phyloP scores from a whole-genome alignment of 192 early-diverging fungal species.

The Dispira simplex region DNA sequence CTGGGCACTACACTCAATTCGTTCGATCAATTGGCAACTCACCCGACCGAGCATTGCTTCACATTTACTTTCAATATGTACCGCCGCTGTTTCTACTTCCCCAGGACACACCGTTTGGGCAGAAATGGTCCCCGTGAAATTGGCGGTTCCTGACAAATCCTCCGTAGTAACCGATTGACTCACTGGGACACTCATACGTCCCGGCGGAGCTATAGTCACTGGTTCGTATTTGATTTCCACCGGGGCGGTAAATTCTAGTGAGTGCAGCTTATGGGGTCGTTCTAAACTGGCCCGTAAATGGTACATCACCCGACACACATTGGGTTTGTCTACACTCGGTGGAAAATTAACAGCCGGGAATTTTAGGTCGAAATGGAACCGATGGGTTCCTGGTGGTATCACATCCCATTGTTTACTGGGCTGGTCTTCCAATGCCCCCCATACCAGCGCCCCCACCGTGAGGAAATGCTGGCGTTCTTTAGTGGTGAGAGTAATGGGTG shows the following conservation, averaged over 20 bases:
- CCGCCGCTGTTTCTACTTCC: slow-evolving; percentile 1
- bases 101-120: neutral
- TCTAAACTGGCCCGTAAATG: neutral
- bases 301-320: neutral
- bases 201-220: neutral
- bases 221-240: neutral
- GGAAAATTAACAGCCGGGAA: slow-evolving; percentile 9
- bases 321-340: slow-evolving; percentile 2
- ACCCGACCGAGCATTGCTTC: neutral
- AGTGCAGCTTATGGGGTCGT: neutral
- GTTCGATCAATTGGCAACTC: slow-evolving; percentile 3
- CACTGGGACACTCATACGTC: too few species aligned
- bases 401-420: slow-evolving; percentile 7
- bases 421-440: neutral
- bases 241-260: neutral
- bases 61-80: slow-evolving; percentile 1
- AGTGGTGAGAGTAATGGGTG: slow-evolving; percentile 4
- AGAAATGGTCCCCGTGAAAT: slow-evolving; percentile 8
- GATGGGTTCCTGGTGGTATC: slow-evolving; percentile 11
- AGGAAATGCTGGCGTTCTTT: slow-evolving; percentile 6
- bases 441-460: neutral
- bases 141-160: neutral
- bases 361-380: slow-evolving; percentile 1
- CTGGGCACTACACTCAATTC: neutral
- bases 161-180: neutral